Evolutionary conservation across 768 basidiomycete species (phyloP).

Genomic region (Crassisporium funariophilum): DNA sequence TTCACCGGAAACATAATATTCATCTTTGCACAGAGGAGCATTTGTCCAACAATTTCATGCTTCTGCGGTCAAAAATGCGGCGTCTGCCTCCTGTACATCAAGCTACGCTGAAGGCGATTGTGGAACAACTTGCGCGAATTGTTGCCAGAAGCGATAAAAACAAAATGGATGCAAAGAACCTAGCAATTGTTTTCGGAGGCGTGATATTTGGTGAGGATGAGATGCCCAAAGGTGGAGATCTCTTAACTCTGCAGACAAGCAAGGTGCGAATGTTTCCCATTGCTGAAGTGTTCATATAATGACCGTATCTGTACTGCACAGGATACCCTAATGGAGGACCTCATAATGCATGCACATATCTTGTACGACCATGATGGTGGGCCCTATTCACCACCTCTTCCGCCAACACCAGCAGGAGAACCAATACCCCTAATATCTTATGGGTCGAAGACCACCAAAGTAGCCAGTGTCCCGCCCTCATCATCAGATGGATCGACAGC

Average conservation of each 20-base stretch:
- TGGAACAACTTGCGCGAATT: constrained; percentile 84
- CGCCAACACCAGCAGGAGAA: constrained; percentile 72
- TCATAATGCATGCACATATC: constrained; percentile 68
- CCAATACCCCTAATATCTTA: constrained; percentile 57
- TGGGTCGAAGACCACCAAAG: constrained; percentile 72
- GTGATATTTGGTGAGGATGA: constrained; percentile 95
- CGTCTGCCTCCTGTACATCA: constrained; percentile 83
- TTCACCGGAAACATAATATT: neutral
- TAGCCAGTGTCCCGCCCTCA: constrained; percentile 50
- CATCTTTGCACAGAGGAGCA: constrained; percentile 59
- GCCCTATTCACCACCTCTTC: constrained; percentile 65
- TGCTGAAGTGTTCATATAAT: neutral
- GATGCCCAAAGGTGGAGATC: constrained; percentile 73
- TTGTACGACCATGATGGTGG: constrained; percentile 65
- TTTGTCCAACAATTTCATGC: constrained; percentile 64
- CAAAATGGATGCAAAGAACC: constrained; percentile 93
- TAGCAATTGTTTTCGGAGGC: constrained; percentile 87
- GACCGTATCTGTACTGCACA: constrained; percentile 9
- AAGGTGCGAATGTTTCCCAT: constrained; percentile 54
- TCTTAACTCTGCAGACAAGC: constrained; percentile 70
- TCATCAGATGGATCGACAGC: constrained; percentile 17
- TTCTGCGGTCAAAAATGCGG: constrained; percentile 87
- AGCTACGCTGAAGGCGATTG: constrained; percentile 74
- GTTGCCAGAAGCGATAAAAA: constrained; percentile 69
- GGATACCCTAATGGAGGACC: constrained; percentile 77